phyloP scores from a whole-genome alignment of 2,329 filamentous ascomycete genomes.

The Penicillium sp. region DNA sequence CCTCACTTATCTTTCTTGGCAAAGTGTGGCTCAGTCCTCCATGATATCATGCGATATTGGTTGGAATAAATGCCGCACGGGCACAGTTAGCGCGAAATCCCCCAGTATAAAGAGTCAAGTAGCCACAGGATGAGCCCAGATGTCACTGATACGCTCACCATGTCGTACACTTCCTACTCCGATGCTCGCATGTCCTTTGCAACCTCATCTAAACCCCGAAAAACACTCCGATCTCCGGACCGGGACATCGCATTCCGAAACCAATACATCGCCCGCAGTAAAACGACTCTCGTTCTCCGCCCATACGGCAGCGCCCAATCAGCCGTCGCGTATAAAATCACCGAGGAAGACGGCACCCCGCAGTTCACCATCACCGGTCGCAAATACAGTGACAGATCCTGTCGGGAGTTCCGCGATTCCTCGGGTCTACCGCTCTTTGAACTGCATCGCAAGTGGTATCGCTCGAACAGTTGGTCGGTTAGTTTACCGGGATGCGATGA shows the following conservation, averaged over 20 bases:
- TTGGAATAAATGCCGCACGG: slow-evolving; percentile 5
- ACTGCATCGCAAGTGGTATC: slow-evolving; percentile 17
- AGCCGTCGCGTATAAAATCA: slow-evolving; percentile 19
- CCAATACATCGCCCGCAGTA: slow-evolving; percentile 19
- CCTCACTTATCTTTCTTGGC: slow-evolving; percentile 6
- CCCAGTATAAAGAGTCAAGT: neutral
- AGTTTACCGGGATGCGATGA: slow-evolving; percentile 14
- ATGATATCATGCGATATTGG: slow-evolving; percentile 5
- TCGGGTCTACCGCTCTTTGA: slow-evolving; percentile 31
- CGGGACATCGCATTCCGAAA: slow-evolving; percentile 23
- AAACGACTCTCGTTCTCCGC: slow-evolving; percentile 19
- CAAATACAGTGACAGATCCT: slow-evolving; percentile 24
- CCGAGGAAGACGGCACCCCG: slow-evolving; percentile 15
- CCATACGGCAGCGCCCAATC: slow-evolving; percentile 19
- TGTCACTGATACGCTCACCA: neutral
- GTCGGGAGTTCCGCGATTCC: slow-evolving; percentile 27
- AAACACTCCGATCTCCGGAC: slow-evolving; percentile 18
- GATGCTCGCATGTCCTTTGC: slow-evolving; percentile 19
- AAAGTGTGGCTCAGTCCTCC: slow-evolving; percentile 4
- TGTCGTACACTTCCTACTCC: slow-evolving; percentile 20
- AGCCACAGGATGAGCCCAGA: neutral
- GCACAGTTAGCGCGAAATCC: neutral
- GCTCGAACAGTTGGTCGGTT: slow-evolving; percentile 15
- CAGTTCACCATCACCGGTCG: slow-evolving; percentile 27
- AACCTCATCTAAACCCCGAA: slow-evolving; percentile 15